Evolutionary conservation across 2,329 filamentous ascomycete genomes (phyloP).

Genomic region (Trichoderma arundinaceum): DNA sequence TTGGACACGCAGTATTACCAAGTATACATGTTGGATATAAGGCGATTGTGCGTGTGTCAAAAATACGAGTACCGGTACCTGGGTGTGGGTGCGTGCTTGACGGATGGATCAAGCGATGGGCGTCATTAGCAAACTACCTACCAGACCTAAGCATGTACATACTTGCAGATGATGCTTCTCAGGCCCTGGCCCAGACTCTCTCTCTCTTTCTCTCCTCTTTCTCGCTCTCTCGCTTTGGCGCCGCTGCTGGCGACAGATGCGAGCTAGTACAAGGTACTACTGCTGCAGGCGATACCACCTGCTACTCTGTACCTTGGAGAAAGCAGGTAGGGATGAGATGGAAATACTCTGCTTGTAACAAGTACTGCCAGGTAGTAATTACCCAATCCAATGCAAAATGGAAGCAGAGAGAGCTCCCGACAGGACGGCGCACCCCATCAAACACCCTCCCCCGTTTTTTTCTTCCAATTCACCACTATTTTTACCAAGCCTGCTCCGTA

Average conservation of each 20-base stretch:
- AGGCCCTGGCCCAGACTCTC: constrained; percentile 10
- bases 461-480: too few species aligned
- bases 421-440: not conserved
- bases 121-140: constrained; percentile 12
- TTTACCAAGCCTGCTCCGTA: too few species aligned
- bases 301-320: too few species aligned
- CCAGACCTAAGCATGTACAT: not conserved
- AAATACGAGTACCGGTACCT: not conserved
- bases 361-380: not conserved
- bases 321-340: not conserved
- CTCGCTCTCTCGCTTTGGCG: not conserved
- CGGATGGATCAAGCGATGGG: constrained; percentile 7
- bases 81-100: constrained; percentile 18
- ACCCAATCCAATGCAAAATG: not conserved
- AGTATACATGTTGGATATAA: too few species aligned
- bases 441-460: not conserved
- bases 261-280: not conserved
- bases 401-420: too few species aligned
- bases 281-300: not conserved
- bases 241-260: constrained; percentile 12
- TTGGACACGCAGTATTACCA: too few species aligned
- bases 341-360: not conserved
- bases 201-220: not conserved
- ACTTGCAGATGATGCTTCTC: constrained; percentile 3
- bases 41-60: too few species aligned